A percentile compares a stretch with the other conserved stretches of the same genome.
Conservation (phyloP, 2,329 filamentous ascomycete species). For the Pseudogymnoascus sp. region DNA sequence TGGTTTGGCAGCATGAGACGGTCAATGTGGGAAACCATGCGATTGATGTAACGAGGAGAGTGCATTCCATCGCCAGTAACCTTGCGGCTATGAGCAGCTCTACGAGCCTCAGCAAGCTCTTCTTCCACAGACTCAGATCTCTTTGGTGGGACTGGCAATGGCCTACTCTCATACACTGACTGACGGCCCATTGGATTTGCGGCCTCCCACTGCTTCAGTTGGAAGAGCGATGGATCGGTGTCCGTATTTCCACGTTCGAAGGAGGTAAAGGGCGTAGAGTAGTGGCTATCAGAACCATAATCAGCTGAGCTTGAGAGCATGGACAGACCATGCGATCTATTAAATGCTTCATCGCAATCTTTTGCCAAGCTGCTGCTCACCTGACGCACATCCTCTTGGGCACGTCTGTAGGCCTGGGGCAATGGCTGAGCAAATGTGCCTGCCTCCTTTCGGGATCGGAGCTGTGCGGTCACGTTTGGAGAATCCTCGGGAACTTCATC, state of each 20-base stretch:
- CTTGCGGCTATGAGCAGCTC: constrained; percentile 24
- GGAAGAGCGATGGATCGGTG: not conserved
- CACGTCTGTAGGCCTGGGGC: not conserved
- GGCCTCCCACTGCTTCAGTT: not conserved
- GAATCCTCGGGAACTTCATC: not conserved
- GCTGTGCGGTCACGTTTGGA: not conserved
- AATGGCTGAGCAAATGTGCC: not conserved
- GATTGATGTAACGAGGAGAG: constrained; percentile 43
- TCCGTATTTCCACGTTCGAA: not conserved
- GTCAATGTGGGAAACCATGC: constrained; percentile 53
- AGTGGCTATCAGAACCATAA: not conserved
- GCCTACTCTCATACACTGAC: constrained; percentile 20
- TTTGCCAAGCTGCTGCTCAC: constrained; percentile 80
- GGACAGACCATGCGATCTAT: constrained; percentile 27
- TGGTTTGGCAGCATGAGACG: constrained; percentile 41
- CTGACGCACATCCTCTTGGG: constrained; percentile 64
- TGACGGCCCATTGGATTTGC: not conserved
- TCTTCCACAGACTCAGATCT: constrained; percentile 24
- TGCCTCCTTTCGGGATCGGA: not conserved
- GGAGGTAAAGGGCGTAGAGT: not conserved
- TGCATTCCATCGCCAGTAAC: constrained; percentile 22
- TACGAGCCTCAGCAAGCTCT: constrained; percentile 25
- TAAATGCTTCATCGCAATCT: constrained; percentile 89
- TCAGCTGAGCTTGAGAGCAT: not conserved
- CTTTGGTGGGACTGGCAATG: constrained; percentile 26